Base-by-base conservation (phyloP, 768 basidiomycete genomes). In the Mycena venus region DNA sequence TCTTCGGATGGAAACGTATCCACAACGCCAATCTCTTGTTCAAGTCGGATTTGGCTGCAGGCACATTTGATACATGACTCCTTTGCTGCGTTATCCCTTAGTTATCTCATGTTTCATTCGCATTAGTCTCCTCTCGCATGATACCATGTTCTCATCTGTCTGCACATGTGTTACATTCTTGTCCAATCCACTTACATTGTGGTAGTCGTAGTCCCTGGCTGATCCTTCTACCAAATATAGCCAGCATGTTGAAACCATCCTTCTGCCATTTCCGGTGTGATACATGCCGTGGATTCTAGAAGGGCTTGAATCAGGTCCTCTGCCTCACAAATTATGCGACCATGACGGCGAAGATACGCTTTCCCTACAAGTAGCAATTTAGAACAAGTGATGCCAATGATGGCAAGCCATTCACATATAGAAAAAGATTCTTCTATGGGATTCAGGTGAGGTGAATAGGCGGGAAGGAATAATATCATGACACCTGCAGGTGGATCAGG, bases 231-330 rank as follows among this genome's bases (percentile, higher is more conserved):
- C 63, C 69, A 63, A n/a, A 79, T 79, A 40, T 79, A 81, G 6
- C 79, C 78, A 15, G 80, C 75, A 67, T 81, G 80, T 2, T 49
- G 2, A 53, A 81, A 78, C 80, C 80, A 81, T 19, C 64, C 60
- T 0, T 38, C 29, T 0, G 77, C 72, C 71, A 71, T 79, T 19
- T 78, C 75, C 0, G 60, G 59, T 10, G 80, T 79, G n/a, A 81
- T 69, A 62, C 79, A 78, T 1, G 70, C 62, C 59, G 73, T 76
- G 0, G 75, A 67, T 21, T 79, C 77, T 0, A 78, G 25, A 1
- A 79, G 36, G 0, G 70, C 75, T 10, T 19, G 2, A 15, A 53
- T 44, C 1, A 77, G 74, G 27, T 80, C 68, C 8, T 78, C 67
- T 8, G 74, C 69, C 15, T 23, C 44, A 9, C 58, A 61, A 1